Conservation (phyloP, 2,329 filamentous ascomycete species). For the Colletotrichum sojae region DNA sequence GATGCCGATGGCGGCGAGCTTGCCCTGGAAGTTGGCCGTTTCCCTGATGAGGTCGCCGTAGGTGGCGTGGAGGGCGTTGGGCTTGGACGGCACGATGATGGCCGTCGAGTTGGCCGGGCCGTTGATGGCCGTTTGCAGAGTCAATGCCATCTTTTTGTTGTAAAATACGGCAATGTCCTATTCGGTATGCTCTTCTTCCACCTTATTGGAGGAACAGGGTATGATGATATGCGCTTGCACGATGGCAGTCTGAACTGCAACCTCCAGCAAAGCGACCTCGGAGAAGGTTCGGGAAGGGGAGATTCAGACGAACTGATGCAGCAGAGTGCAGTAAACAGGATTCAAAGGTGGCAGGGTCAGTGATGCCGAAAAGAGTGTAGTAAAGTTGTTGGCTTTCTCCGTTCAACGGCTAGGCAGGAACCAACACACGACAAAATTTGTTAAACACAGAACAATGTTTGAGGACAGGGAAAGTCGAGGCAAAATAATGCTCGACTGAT, state of each 20-base stretch:
- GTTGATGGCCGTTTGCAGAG: conserved; percentile 66
- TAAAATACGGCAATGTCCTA: no score
- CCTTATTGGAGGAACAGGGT: conserved; percentile 20
- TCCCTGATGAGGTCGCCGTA: conserved; percentile 78
- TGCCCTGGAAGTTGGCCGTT: conserved; percentile 79
- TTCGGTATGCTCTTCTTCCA: neutral
- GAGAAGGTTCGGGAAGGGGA: conserved; percentile 25
- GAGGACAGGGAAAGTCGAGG: conserved; percentile 14
- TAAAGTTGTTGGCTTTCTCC: neutral
- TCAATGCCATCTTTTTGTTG: conserved; percentile 53
- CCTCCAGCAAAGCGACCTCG: conserved; percentile 31
- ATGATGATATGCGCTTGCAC: conserved; percentile 7
- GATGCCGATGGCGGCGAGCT: conserved; percentile 83
- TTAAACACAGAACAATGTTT: conserved; percentile 11
- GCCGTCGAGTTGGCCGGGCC: conserved; percentile 66
- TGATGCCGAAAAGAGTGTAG: neutral
- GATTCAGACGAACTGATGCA: conserved; percentile 9
- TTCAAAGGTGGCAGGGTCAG: neutral
- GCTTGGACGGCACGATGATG: conserved; percentile 80
- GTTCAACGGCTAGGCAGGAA: conserved; percentile 14
- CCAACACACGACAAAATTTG: neutral
- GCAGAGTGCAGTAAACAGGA: conserved; percentile 7
- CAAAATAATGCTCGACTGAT: conserved; percentile 28
- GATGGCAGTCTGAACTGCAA: conserved; percentile 24
- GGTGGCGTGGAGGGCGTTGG: conserved; percentile 74